Base-by-base conservation (phyloP, 441 rosid genomes). In the Gossypium davidsonii region DNA sequence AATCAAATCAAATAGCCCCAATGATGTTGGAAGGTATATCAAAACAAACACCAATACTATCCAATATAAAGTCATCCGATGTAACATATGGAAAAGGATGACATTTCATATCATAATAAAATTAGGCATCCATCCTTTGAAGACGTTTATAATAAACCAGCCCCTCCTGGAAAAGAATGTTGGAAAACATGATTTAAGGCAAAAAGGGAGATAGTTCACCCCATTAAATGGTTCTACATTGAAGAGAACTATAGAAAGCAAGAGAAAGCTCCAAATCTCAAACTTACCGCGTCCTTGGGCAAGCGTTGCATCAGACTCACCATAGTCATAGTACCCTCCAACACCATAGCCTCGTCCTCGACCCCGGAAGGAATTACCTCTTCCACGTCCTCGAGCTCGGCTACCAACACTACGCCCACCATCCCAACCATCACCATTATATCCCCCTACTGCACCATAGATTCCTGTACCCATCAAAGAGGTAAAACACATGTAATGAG, bases 271-370 rank as follows among this genome's bases (percentile, higher is more conserved):
- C 18, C 6, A 26, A 25, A 26, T 34, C 20, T 57, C 25, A 28
- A 73, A 73, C 84, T 67, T 78, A 81, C 84, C 81, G 25, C 76
- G 79, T 5, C 60, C 66, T 63, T 57, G 79, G 37, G 26, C 65
- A 2, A 53, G 64, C 0, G 67, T 34, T 62, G 69, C 79, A 31
- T 69, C 77, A 11, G 60, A 49, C 18, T 75, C 84, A 2, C 84
- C 79, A 63, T 75, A 73, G 53, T 73, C 81, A 49, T 79, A 74
- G 61, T 74, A 77, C 46, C 79, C 80, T 20, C 82, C 74, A 10
- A 60, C 77, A 61, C 75, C 74, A 51, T 74, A 77, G 4, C 80
- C 80, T 71, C 77, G 72, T 68, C 82, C 82, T 64, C 76, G 58
- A 42, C 84, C 81, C 18, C 63, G 61, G 62, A 72, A 72, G 52